Percentiles rank a stretch among this genome's conserved stretches.
phyloP scores from a whole-genome alignment of 805 yeast genomes.

The Wickerhamiella sergipiensis region DNA sequence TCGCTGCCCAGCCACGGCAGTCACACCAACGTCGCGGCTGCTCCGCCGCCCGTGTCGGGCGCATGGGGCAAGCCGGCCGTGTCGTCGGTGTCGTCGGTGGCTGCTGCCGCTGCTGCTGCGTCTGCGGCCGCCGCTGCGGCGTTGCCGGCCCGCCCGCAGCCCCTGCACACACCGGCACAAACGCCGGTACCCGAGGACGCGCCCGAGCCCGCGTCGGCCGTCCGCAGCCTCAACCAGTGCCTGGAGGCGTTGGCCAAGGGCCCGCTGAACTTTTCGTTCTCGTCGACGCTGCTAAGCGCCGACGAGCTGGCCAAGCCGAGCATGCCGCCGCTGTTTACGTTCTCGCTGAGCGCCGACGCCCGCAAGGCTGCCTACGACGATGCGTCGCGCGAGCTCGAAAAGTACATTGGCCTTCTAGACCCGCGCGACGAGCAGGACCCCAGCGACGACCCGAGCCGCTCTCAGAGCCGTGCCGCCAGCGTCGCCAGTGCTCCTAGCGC shows the following conservation, averaged over 20 bases:
- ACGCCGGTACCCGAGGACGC: neutral
- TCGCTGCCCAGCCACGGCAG: constrained; percentile 8
- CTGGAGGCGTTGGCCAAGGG: constrained; percentile 7
- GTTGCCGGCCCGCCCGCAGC: neutral
- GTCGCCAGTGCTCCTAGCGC: too few relatives aligned
- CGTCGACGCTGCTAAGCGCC: constrained; percentile 3
- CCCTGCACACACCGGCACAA: neutral
- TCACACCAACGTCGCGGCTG: constrained; percentile 5
- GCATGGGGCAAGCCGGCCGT: neutral
- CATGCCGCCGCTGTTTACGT: constrained; percentile 14
- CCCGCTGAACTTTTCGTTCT: constrained; percentile 7
- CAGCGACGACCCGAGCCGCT: too few relatives aligned
- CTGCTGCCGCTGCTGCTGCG: neutral
- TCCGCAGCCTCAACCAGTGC: constrained; percentile 1
- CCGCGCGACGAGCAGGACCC: too few relatives aligned
- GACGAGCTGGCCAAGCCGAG: constrained; percentile 1
- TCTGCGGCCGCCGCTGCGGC: neutral
- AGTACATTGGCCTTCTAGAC: constrained; percentile 1
- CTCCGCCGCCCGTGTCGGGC: neutral
- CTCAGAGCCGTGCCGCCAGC: too few relatives aligned
- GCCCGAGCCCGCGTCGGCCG: constrained; percentile 1
- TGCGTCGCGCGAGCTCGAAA: constrained; percentile 11
- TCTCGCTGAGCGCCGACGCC: constrained; percentile 13
- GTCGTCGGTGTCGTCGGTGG: neutral
- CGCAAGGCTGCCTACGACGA: constrained; percentile 10